These are phyloP conservation scores for Eutrema salsugineum DNA, from an alignment of 441 rosid species.

Conservation along the genomic window DNA sequence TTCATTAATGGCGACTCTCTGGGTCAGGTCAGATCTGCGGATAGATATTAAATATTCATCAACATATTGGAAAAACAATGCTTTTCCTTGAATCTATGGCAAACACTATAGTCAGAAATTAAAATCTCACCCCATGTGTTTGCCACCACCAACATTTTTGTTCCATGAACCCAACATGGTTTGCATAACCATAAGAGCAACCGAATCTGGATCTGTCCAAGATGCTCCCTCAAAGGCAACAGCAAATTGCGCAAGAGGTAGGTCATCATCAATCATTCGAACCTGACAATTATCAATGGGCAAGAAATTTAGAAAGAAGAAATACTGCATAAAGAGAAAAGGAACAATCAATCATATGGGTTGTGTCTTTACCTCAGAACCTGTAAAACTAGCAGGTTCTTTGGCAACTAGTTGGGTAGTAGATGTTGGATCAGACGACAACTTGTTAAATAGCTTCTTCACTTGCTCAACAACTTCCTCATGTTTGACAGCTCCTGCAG, in stretches of 20 bases:
- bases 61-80: neutral
- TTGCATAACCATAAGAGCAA: constrained; percentile 96
- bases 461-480: constrained; percentile 94
- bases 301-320: constrained; percentile 1
- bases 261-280: constrained; percentile 88
- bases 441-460: constrained; percentile 71
- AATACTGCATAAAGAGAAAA: neutral
- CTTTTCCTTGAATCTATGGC: neutral
- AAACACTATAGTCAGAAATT: neutral
- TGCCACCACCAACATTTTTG: constrained; percentile 85
- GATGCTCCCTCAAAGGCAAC: constrained; percentile 97
- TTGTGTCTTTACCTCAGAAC: constrained; percentile 77
- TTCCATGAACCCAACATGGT: constrained; percentile 98
- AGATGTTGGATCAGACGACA: constrained; percentile 82
- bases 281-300: constrained; percentile 47
- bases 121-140: constrained; percentile 92
- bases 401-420: constrained; percentile 81
- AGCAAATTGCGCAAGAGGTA: constrained; percentile 97
- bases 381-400: constrained; percentile 87
- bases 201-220: constrained; percentile 98
- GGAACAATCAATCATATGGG: neutral
- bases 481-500: constrained; percentile 98
- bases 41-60: constrained; percentile 13
- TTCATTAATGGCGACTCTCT: constrained; percentile 81
- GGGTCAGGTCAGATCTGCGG: constrained; percentile 84